These are phyloP conservation scores for Arctium minus DNA, from an alignment of 129 eudicot genomes.

Conservation along the genomic window DNA sequence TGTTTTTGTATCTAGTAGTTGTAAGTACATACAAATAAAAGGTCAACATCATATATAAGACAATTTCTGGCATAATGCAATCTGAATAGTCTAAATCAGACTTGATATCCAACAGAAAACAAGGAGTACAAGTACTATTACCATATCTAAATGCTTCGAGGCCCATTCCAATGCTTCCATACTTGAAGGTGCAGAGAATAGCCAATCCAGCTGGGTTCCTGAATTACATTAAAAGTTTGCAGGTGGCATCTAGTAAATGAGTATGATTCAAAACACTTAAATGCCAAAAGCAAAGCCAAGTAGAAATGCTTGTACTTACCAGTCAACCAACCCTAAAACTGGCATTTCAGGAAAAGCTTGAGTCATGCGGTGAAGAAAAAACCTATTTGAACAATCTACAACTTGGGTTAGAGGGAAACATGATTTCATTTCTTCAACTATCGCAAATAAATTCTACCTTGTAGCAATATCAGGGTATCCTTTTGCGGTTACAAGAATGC, in stretches of 20 bases:
- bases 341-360: conserved; percentile 62
- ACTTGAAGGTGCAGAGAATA: conserved; percentile 86
- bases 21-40: no score
- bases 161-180: conserved; percentile 92
- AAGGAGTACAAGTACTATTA: neutral
- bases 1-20: neutral
- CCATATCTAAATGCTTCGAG: conserved; percentile 95
- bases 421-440: neutral
- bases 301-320: conserved; percentile 42
- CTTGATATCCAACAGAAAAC: no score
- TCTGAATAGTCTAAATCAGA: no score
- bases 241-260: neutral
- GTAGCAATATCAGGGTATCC: conserved; percentile 99
- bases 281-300: neutral
- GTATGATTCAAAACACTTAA: neutral
- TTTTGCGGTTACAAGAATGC: conserved; percentile 93
- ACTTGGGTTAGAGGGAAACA: conserved; percentile 9
- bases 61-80: no score
- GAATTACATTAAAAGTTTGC: neutral
- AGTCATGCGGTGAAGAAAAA: conserved; percentile 85
- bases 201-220: conserved; percentile 94
- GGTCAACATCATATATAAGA: no score
- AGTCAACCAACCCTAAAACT: conserved; percentile 74
- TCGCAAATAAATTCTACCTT: conserved; percentile 40
- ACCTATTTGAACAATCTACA: conserved; percentile 40